Conservation (phyloP, 129 eudicot species). For the Smallanthus sonchifolius region DNA sequence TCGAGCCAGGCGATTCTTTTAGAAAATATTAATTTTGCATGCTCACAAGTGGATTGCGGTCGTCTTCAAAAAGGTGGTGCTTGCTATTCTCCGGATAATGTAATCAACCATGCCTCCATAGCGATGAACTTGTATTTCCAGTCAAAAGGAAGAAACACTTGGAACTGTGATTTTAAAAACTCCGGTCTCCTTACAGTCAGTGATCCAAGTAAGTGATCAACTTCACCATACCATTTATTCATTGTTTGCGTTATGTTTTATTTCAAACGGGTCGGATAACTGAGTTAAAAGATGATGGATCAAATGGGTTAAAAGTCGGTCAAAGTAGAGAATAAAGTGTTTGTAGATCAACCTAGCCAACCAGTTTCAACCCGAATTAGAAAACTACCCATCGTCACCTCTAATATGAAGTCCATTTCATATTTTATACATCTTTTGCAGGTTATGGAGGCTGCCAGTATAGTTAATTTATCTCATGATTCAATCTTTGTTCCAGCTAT, state of each 20-base stretch:
- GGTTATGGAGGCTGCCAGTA: constrained; percentile 64
- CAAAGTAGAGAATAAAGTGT: not conserved
- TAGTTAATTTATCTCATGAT: constrained; percentile 17
- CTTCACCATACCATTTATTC: not conserved
- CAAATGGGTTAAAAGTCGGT: not conserved
- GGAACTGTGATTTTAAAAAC: constrained; percentile 61
- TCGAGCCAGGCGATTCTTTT: constrained; percentile 41
- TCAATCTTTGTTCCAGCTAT: too few relatives aligned
- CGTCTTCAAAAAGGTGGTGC: constrained; percentile 54
- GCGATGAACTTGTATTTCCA: constrained; percentile 83
- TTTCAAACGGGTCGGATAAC: not conserved
- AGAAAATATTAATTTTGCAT: constrained; percentile 58
- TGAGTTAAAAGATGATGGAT: not conserved
- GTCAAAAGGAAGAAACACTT: constrained; percentile 53
- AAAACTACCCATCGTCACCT: not conserved
- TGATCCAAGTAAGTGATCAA: constrained; percentile 64
- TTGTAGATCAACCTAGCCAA: not conserved
- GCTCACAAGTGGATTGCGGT: constrained; percentile 59
- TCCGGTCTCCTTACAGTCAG: constrained; percentile 52
- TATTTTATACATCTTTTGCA: constrained; percentile 18
- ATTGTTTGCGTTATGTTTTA: not conserved
- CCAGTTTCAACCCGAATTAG: not conserved
- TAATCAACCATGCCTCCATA: constrained; percentile 68
- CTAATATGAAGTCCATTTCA: not conserved
- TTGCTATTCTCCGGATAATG: constrained; percentile 54